phyloP scores from a whole-genome alignment of 495 filamentous ascomycete species.

The Bacidia rubella region DNA sequence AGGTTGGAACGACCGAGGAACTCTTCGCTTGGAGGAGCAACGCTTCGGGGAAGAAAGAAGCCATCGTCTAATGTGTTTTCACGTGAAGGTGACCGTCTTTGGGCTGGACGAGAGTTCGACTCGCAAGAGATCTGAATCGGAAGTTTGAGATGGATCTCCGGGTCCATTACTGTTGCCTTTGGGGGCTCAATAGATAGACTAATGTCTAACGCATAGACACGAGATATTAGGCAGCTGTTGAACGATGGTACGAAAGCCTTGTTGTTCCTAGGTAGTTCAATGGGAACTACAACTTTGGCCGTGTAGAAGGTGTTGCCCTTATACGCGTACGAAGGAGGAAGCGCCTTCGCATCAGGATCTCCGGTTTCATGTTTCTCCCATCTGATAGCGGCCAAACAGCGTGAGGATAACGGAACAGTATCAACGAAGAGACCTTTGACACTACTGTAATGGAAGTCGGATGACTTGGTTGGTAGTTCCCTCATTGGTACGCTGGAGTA shows the following conservation, averaged over 20 bases:
- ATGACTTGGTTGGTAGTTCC: constrained; percentile 33
- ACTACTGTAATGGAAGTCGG: constrained; percentile 32
- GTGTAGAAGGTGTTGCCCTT: constrained; percentile 44
- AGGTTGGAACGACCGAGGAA: constrained; percentile 8
- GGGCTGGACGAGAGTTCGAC: constrained; percentile 10
- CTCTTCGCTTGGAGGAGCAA: constrained; percentile 13
- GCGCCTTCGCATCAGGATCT: constrained; percentile 20
- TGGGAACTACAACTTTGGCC: constrained; percentile 54
- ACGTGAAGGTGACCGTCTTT: constrained; percentile 8
- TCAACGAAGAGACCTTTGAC: constrained; percentile 52
- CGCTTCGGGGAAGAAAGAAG: constrained; percentile 9
- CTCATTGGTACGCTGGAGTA: constrained; percentile 51
- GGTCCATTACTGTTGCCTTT: constrained; percentile 37
- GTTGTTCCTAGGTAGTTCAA: constrained; percentile 51
- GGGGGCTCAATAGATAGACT: constrained; percentile 46
- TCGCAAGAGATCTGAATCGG: constrained; percentile 58
- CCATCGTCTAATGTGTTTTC: constrained; percentile 15
- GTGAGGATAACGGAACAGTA: constrained; percentile 45
- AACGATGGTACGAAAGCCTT: constrained; percentile 78
- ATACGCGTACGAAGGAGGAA: constrained; percentile 30
- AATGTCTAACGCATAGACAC: constrained; percentile 65
- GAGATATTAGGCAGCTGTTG: constrained; percentile 69
- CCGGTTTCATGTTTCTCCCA: constrained; percentile 45
- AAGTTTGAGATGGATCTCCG: constrained; percentile 49
- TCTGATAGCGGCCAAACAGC: constrained; percentile 46